Evolutionary conservation across 1,139 yeast species (phyloP).

Genomic region (Wickerhamomyces sp.): DNA sequence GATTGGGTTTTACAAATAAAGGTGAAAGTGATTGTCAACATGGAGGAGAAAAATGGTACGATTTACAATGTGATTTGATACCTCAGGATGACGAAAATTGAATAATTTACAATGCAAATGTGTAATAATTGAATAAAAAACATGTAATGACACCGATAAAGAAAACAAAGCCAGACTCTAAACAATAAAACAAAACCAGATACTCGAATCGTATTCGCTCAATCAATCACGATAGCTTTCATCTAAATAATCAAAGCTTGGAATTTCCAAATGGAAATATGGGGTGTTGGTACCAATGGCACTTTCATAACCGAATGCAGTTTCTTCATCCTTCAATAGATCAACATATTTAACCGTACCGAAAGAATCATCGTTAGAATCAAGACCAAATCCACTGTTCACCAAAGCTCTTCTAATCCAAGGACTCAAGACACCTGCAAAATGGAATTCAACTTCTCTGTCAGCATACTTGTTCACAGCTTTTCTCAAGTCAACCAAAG

Average conservation of each 20-base stretch:
- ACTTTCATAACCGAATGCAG: conserved; percentile 28
- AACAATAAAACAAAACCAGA: background rate
- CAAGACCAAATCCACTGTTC: conserved; percentile 75
- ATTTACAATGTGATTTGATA: conserved; percentile 55
- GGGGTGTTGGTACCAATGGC: conserved; percentile 74
- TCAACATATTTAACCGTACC: conserved; percentile 25
- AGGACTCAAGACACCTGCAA: conserved; percentile 77
- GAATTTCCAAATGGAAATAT: conserved; percentile 83
- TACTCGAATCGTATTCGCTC: too few relatives aligned
- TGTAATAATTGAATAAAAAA: background rate
- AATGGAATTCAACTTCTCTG: conserved; percentile 83
- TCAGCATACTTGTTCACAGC: conserved; percentile 73
- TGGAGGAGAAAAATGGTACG: conserved; percentile 64
- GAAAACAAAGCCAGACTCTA: background rate
- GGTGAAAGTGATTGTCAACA: conserved; percentile 57
- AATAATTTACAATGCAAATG: too few relatives aligned
- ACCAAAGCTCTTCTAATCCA: conserved; percentile 81
- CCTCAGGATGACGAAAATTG: conserved; percentile 45
- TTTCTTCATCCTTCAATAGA: conserved; percentile 24
- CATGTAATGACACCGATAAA: background rate
- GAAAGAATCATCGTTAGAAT: conserved; percentile 32
- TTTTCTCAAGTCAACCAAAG: conserved; percentile 69
- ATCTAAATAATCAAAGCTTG: conserved; percentile 46
- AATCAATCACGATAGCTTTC: conserved; percentile 14
- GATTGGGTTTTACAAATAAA: conserved; percentile 66